Evolutionary conservation across 2,329 filamentous ascomycete species (phyloP), one percentile per base, ranked within the genome.

Genomic region (Fusarium sp.): DNA sequence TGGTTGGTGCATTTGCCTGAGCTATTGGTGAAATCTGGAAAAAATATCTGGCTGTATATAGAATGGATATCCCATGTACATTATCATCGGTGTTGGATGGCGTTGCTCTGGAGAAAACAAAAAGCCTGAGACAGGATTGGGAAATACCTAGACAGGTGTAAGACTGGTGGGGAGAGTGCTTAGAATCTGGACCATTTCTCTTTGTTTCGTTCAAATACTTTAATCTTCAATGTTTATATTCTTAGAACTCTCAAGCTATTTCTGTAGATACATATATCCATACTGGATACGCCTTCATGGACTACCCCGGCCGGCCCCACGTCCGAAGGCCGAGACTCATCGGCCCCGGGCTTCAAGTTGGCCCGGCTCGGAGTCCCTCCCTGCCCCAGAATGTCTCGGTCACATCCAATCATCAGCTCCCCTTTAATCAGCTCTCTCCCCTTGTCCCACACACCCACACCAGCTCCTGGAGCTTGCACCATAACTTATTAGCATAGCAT

Each of bases 1-100:
- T 88, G 13, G 90, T 93, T 0, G 90, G 90, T 0, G 90, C 90
- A 8, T 92, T 91, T 85, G 90, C 90, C 9, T 92, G 13, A 55
- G n/a, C 14, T 20, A 14, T n/a, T 33, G 40, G 18, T 16, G 7
- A 14, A 61, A 61, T 36, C 29, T 25, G 27, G 27, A n/a, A n/a
- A 27, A 44, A 61, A 14, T 25, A 44, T 44, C 8, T 58, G n/a
- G 13, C 11, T 69, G 65, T 69, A 62, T 49, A 73, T 73, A 71
- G 49, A 63, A 61, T 64, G 64, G 27, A 51, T 58, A 55, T 46
- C 29, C 13, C 29, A 42, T 61, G 62, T 58, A 42, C 42, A 59
- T 60, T 36, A 58, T 25, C 14, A 56, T 25, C 57, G 9, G 36
- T 61, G 44, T 65, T 51, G n/a, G 42, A 68, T 10, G 61, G 68